These are phyloP conservation scores for Decorospora gaudefroyi DNA, from an alignment of 2,329 filamentous ascomycete species.

Conservation along the genomic window DNA sequence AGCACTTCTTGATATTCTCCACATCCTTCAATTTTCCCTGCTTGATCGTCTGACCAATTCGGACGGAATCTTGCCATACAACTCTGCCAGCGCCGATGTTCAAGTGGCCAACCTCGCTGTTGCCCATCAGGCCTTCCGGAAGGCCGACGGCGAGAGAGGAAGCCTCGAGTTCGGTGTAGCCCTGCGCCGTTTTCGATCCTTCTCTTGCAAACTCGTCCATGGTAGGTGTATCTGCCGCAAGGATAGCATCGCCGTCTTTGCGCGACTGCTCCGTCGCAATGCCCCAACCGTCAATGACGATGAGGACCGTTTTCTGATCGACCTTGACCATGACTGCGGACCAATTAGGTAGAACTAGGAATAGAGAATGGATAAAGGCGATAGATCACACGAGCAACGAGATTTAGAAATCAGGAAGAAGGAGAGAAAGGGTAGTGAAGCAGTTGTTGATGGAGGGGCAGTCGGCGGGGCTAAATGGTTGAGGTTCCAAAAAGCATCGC, in stretches of 20 bases:
- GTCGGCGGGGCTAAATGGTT: constrained; percentile 25
- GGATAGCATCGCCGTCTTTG: constrained; percentile 91
- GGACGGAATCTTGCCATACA: constrained; percentile 94
- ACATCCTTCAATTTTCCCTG: constrained; percentile 77
- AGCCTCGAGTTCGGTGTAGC: constrained; percentile 90
- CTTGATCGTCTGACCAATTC: constrained; percentile 92
- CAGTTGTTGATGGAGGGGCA: constrained; percentile 35
- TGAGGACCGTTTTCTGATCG: constrained; percentile 71
- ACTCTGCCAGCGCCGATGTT: constrained; percentile 98
- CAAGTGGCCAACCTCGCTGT: constrained; percentile 96
- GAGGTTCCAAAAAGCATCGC: constrained; percentile 20
- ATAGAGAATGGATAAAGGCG: not conserved
- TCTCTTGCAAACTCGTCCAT: constrained; percentile 82
- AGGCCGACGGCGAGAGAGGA: constrained; percentile 95
- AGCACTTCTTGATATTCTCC: constrained; percentile 74
- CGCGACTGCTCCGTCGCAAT: constrained; percentile 79
- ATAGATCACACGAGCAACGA: not conserved
- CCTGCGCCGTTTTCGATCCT: constrained; percentile 73
- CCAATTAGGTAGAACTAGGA: constrained; percentile 17
- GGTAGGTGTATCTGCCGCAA: constrained; percentile 86
- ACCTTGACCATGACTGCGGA: constrained; percentile 64
- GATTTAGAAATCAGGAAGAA: constrained; percentile 3
- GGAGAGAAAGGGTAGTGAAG: constrained; percentile 14
- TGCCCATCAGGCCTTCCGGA: constrained; percentile 97
- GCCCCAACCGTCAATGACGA: constrained; percentile 99